Evolutionary conservation across 495 filamentous ascomycete genomes (phyloP).

Genomic region (Pyronema domesticum): DNA sequence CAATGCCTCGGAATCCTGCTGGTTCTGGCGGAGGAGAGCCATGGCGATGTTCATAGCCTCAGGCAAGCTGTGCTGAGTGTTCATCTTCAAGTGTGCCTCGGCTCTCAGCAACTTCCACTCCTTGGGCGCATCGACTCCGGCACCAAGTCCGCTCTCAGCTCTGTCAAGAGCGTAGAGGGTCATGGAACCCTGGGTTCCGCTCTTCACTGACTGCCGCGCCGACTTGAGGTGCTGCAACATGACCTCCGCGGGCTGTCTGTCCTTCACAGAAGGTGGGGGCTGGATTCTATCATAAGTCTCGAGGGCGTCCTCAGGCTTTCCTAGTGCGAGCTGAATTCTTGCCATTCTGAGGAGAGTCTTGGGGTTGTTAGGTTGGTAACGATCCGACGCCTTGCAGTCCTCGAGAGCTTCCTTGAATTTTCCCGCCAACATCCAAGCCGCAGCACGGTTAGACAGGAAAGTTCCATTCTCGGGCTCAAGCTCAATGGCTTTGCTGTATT

Average conservation of each 20-base stretch:
- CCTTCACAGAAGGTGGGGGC: slow-evolving; percentile 63
- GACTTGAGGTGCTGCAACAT: slow-evolving; percentile 71
- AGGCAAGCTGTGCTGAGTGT: slow-evolving; percentile 67
- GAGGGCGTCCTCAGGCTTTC: slow-evolving; percentile 69
- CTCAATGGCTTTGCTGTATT: slow-evolving; percentile 89
- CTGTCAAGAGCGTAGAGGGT: slow-evolving; percentile 77
- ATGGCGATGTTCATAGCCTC: slow-evolving; percentile 89
- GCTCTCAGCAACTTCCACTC: slow-evolving; percentile 88
- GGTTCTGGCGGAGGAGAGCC: slow-evolving; percentile 64
- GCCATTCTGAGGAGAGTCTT: slow-evolving; percentile 81
- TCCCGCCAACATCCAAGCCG: slow-evolving; percentile 72
- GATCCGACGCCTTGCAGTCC: slow-evolving; percentile 62
- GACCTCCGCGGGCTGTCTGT: slow-evolving; percentile 55
- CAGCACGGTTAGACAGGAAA: slow-evolving; percentile 87
- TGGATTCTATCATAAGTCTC: slow-evolving; percentile 54
- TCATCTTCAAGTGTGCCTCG: slow-evolving; percentile 90
- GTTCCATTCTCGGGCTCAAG: slow-evolving; percentile 61
- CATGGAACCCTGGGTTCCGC: slow-evolving; percentile 70
- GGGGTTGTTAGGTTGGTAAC: slow-evolving; percentile 60
- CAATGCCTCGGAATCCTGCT: slow-evolving; percentile 79
- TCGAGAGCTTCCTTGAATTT: slow-evolving; percentile 63
- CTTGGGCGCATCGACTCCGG: slow-evolving; percentile 55
- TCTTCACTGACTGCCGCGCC: slow-evolving; percentile 55
- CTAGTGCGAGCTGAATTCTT: slow-evolving; percentile 71
- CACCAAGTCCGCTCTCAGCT: slow-evolving; percentile 61